Evolutionary conservation across 805 yeast genomes (phyloP), one percentile per base, ranked within the genome.

Genomic region (Henningerozyma blattae): DNA sequence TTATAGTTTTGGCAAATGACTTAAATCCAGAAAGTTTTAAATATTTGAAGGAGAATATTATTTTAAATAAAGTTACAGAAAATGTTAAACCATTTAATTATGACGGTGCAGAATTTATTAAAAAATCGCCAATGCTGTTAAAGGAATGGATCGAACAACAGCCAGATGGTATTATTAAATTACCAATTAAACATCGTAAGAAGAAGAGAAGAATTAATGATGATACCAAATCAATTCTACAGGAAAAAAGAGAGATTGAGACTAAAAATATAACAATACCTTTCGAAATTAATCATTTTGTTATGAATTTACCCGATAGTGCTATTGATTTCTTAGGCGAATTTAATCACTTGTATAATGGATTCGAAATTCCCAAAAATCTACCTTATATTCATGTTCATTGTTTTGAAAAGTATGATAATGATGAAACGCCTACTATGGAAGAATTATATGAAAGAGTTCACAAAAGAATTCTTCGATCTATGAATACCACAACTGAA

Each of bases 241-340:
- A 3, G 64, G 78, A 1, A 18, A 5, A n/a, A 15, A 14, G 27
- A 4, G 16, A 26, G 14, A 84, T 95, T 1, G 54, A 56, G 19
- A 65, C 62, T 43, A 67, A 72, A 19, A 36, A 39, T 12, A 39
- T 54, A 15, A 36, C 38, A 4, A 45, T 51, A n/a, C 51, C 52
- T 15, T 37, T 35, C 7, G 52, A 47, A 32, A 47, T 51, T 44
- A 56, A 72, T 30, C 87, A 86, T 50, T 91, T 75, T 48, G 94
- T 85, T 9, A 91, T 91, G 98, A 91, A 91, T 52, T 67, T 91
- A 36, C 99, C 99, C 3, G 98, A 85, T 50, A 70, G 86, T 30
- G 96, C 98, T 0, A 63, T 91, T 16, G 77, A 78, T 15, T 91
- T 91, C 48, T 59, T 86, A 35, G 76, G 77, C 46, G 81, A 79